Conservation (phyloP, 2,329 filamentous ascomycete genomes). For the Pestalotiopsis sp. region DNA sequence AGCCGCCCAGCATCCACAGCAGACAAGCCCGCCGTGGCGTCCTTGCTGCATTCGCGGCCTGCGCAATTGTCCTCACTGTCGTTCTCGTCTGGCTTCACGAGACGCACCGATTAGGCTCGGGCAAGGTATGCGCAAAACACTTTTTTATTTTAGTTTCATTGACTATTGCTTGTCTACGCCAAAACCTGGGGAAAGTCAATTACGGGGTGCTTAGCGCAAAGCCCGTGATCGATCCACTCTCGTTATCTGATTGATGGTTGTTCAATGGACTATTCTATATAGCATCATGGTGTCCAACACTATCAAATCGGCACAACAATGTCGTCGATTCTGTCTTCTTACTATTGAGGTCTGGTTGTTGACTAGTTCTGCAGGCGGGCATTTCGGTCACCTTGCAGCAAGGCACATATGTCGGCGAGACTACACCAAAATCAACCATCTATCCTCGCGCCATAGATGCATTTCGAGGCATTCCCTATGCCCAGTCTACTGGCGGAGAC, state of each 20-base stretch:
- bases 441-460: conserved; percentile 47
- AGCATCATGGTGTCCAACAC: background rate
- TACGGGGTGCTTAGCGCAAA: background rate
- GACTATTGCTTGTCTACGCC: background rate
- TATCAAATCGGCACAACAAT: background rate
- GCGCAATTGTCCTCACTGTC: conserved; percentile 16
- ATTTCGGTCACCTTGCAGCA: conserved; percentile 26
- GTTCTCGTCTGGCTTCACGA: conserved; percentile 17
- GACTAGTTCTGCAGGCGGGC: background rate
- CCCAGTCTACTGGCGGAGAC: conserved; percentile 39
- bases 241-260: background rate
- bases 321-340: background rate
- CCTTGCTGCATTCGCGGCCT: conserved; percentile 14
- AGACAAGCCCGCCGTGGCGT: conserved; percentile 16
- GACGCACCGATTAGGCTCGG: background rate
- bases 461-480: conserved; percentile 55
- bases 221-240: background rate
- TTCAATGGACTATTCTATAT: background rate
- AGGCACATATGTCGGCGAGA: conserved; percentile 43
- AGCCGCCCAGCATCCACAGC: conserved; percentile 11
- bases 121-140: background rate
- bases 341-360: background rate
- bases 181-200: background rate
- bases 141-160: background rate
- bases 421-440: conserved; percentile 28